Conservation (phyloP, 768 basidiomycete species). For the Tulasnella sp. region DNA sequence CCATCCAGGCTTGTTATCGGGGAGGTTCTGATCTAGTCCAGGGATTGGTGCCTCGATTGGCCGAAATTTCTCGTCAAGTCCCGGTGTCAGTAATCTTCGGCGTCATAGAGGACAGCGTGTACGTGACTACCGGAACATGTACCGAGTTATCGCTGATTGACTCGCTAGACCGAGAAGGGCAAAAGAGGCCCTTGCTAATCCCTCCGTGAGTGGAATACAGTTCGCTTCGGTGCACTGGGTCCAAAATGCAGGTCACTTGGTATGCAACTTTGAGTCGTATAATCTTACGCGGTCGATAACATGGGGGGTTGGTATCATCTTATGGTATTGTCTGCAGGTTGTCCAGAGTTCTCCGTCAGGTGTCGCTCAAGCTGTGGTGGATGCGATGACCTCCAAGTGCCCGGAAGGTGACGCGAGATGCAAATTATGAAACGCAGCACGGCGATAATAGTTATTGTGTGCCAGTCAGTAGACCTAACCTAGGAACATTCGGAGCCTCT, state of each 20-base stretch:
- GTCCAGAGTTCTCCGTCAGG: constrained; percentile 25
- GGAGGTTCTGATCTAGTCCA: not conserved
- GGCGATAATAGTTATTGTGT: not conserved
- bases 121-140: not conserved
- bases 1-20: constrained; percentile 31
- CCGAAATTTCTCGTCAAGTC: constrained; percentile 11
- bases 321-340: not conserved
- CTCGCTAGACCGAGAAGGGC: not conserved
- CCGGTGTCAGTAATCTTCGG: constrained; percentile 17
- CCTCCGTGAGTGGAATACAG: not conserved
- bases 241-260: constrained; percentile 27
- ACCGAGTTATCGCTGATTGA: not conserved
- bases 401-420: not conserved
- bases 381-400: not conserved
- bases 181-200: constrained; percentile 19
- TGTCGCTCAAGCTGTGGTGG: constrained; percentile 12
- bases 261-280: not conserved
- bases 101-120: constrained; percentile 20
- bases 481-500: no score
- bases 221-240: constrained; percentile 24
- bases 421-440: not conserved
- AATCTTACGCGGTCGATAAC: not conserved
- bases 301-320: not conserved
- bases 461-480: not conserved
- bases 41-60: not conserved